phyloP scores from a whole-genome alignment of 495 filamentous ascomycete species.

The Neurospora cerealis region DNA sequence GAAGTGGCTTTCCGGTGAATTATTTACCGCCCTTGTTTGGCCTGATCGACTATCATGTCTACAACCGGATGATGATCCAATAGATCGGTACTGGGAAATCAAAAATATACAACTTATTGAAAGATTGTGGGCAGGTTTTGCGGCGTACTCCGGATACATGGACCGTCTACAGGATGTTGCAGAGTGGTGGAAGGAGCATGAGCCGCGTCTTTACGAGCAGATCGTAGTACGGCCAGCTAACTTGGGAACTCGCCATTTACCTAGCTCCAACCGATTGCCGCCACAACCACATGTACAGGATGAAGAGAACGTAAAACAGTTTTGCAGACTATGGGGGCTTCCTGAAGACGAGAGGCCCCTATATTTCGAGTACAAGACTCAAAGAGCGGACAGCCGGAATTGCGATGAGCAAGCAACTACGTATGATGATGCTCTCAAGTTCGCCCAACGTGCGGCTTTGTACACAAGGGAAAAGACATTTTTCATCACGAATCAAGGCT shows the following conservation, averaged over 20 bases:
- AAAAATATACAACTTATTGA: background rate
- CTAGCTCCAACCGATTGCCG: background rate
- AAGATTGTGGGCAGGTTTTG: background rate
- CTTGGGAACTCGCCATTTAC: background rate
- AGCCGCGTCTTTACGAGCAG: background rate
- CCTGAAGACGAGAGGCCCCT: background rate
- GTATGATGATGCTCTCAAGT: background rate
- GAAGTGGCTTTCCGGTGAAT: background rate
- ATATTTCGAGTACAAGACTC: background rate
- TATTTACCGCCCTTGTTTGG: background rate
- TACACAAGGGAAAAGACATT: background rate
- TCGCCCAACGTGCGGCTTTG: background rate
- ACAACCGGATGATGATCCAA: too few species aligned
- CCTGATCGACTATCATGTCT: background rate
- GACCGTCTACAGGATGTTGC: background rate
- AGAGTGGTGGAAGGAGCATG: background rate
- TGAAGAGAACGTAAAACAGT: background rate
- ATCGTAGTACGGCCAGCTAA: background rate
- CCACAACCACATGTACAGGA: background rate
- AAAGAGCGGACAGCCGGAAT: too few species aligned
- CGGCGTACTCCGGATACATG: background rate
- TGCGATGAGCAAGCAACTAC: background rate
- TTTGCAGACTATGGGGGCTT: background rate
- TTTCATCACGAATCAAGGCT: background rate
- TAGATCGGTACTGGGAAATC: background rate